Evolutionary conservation across 2,329 filamentous ascomycete genomes (phyloP).

Genomic region (Hypoxylon sp.): DNA sequence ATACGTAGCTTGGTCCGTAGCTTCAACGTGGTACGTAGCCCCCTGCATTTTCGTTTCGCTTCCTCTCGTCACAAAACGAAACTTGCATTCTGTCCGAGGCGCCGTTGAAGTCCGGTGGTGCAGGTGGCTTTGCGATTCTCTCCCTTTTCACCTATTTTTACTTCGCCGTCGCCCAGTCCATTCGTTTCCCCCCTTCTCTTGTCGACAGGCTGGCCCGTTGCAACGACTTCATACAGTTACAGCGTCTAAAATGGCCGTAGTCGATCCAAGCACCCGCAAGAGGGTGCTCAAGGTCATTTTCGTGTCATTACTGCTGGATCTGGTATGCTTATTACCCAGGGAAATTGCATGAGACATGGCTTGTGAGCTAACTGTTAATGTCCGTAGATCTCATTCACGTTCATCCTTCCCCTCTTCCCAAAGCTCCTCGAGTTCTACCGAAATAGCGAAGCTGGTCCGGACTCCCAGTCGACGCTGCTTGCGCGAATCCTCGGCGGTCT

Average conservation of each 20-base stretch:
- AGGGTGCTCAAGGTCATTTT: constrained; percentile 90
- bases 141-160: constrained; percentile 9
- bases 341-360: not conserved
- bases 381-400: constrained; percentile 92
- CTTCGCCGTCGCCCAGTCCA: constrained; percentile 1
- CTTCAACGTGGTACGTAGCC: constrained; percentile 16
- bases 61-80: constrained; percentile 24
- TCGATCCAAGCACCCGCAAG: constrained; percentile 70
- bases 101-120: constrained; percentile 18
- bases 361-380: constrained; percentile 7
- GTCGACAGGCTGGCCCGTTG: constrained; percentile 44
- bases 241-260: constrained; percentile 53
- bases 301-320: constrained; percentile 87
- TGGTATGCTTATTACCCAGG: constrained; percentile 72
- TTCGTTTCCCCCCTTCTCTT: constrained; percentile 18
- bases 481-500: constrained; percentile 84
- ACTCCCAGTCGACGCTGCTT: constrained; percentile 71
- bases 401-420: constrained; percentile 96
- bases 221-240: constrained; percentile 20
- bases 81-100: constrained; percentile 8
- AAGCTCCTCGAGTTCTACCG: constrained; percentile 97
- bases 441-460: constrained; percentile 76
- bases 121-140: constrained; percentile 17
- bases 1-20: constrained; percentile 24
- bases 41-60: constrained; percentile 23